A percentile compares a stretch with the other conserved stretches of the same genome.
Conservation (phyloP, 2,329 filamentous ascomycete species). For the Grosmannia clavigera region DNA sequence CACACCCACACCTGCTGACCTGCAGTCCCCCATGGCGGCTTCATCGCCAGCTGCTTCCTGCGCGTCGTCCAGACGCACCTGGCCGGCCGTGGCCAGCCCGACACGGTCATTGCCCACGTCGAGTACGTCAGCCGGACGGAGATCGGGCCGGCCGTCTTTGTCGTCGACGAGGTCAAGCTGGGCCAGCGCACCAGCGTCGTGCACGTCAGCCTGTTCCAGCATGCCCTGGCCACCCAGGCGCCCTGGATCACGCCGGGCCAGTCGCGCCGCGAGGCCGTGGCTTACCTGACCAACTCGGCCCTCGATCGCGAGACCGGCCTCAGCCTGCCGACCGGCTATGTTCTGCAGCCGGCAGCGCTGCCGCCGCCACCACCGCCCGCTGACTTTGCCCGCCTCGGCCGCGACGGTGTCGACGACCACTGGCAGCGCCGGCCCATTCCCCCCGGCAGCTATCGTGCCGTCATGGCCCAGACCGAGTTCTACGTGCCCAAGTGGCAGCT, state of each 20-base stretch:
- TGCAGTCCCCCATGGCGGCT: conserved; percentile 31
- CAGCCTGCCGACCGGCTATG: conserved; percentile 17
- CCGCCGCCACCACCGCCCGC: conserved; percentile 11
- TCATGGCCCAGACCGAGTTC: conserved; percentile 19
- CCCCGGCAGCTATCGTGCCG: conserved; percentile 13
- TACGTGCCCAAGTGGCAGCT: conserved; percentile 15
- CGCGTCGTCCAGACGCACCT: conserved; percentile 23
- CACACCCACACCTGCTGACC: no score
- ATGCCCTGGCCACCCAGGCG: conserved; percentile 6
- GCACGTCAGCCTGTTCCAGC: conserved; percentile 29
- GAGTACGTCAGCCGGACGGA: conserved; percentile 27
- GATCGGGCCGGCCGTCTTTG: conserved; percentile 24
- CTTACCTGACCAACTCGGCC: conserved; percentile 27
- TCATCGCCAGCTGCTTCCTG: conserved; percentile 28
- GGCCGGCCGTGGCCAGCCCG: conserved; percentile 19
- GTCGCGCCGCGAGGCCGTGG: conserved; percentile 19
- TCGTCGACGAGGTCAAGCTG: conserved; percentile 28
- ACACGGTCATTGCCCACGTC: conserved; percentile 27
- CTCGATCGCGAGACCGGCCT: conserved; percentile 21
- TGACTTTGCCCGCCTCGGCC: conserved; percentile 14
- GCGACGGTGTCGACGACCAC: conserved; percentile 9
- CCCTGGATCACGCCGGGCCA: not conserved
- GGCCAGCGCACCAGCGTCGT: conserved; percentile 29
- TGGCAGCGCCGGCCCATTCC: conserved; percentile 15
- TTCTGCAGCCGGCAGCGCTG: conserved; percentile 11